Base-by-base conservation (phyloP, 345 rosid species). In the Noccaea bulbosa region DNA sequence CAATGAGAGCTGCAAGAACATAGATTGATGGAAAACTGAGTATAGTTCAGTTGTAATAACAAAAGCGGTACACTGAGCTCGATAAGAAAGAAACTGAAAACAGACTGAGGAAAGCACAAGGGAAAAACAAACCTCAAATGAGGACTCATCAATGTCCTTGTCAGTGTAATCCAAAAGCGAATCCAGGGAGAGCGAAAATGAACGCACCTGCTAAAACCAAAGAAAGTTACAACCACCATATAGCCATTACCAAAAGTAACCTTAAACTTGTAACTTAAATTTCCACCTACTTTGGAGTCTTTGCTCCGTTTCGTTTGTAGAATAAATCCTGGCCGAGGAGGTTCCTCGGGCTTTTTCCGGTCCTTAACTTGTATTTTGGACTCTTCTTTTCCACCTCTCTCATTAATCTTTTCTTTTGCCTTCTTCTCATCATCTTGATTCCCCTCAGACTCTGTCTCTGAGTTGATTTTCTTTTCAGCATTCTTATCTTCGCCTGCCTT, bases 161-260 rank as follows among this genome's bases (percentile, higher is more conserved):
- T 88, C 96, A 70, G 89, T 81, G 84, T 94, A 94, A 69, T 87
- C 97, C 90, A 89, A 76, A 66, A 94, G 96, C 5, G 98, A 88
- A 75, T 94, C 99, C 78, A 91, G 85, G 4, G 99, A 91, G 73
- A 86, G 83, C 2, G 99, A 86, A 72, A 87, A 60, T 30, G 97
- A 88, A 10, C 88, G 90, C 80, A 87, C 57, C 97, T 94, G 83
- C 55, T n/a, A 54, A 61, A 78, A 67, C 65, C 8, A 34, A 30
- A 71, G 33, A 45, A 55, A 24, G 51, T 40, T 38, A 67, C 48
- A 4, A 43, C 53, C 9, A 39, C 8, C 10, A n/a, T 14, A 74
- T 32, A 59, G 62, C 44, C 20, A 34, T 51, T 20, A 50, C 14
- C 33, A 65, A 14, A 60, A 12, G 35, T 68, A 61, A 64, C 2